These are phyloP conservation scores for Pyrus pyrifolia DNA, from an alignment of 306 rosid genomes.

Conservation along the genomic window DNA sequence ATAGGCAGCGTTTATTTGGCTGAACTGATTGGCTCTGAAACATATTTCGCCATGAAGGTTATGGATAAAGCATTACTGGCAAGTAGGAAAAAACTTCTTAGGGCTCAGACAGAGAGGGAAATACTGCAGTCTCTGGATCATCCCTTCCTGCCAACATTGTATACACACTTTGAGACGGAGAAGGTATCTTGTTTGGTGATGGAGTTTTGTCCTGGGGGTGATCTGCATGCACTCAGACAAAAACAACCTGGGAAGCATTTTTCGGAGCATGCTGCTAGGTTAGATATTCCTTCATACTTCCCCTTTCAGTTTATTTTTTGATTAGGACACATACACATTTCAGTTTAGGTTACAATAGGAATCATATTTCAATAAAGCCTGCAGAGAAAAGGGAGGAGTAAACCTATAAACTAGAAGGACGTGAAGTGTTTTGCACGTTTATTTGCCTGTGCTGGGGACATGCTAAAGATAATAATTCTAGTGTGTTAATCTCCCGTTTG, in stretches of 20 bases:
- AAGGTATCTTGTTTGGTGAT: slow-evolving; percentile 80
- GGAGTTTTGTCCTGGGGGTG: slow-evolving; percentile 98
- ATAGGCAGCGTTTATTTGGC: slow-evolving; percentile 85
- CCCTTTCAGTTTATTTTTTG: neutral
- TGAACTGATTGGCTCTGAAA: slow-evolving; percentile 67
- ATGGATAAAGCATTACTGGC: slow-evolving; percentile 81
- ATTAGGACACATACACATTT: neutral
- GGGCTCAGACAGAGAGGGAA: slow-evolving; percentile 91
- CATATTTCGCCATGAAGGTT: slow-evolving; percentile 89
- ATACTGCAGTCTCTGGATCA: slow-evolving; percentile 93
- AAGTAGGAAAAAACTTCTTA: slow-evolving; percentile 72
- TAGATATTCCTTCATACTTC: slow-evolving; percentile 23
- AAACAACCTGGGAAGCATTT: slow-evolving; percentile 79
- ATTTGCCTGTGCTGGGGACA: too few species aligned
- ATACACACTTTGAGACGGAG: slow-evolving; percentile 77
- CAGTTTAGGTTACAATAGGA: neutral
- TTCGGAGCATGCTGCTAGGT: slow-evolving; percentile 94
- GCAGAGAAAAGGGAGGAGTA: neutral
- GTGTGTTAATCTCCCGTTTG: too few species aligned
- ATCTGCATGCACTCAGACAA: slow-evolving; percentile 83
- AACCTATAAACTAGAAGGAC: too few species aligned
- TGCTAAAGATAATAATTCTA: too few species aligned
- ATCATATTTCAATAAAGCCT: neutral
- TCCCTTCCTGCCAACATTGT: slow-evolving; percentile 90
- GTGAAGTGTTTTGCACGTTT: too few species aligned